Base-by-base conservation (phyloP, 208 protist genomes). In the Crithidia mellificae region DNA sequence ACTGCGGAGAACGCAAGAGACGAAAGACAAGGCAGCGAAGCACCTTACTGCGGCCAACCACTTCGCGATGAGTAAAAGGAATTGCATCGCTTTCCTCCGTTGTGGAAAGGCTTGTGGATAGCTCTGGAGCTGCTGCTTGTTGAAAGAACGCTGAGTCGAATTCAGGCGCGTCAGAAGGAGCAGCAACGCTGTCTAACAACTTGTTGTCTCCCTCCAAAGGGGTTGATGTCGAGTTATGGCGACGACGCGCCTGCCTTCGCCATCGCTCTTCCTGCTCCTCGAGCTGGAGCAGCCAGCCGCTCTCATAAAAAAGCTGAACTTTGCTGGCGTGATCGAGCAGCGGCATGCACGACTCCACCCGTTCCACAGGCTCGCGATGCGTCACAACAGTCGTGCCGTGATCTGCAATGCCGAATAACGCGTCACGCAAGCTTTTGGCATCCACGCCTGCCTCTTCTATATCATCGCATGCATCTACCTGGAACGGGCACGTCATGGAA, bases 341-440 rank as follows among this genome's bases (percentile, higher is more conserved):
- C 24, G 58, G 46, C 75, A 91, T 86, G 27, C 53, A 59, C 7
- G 41, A 53, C 36, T 30, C 46, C 41, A 88, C 57, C 6, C 85
- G 78, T 32, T 81, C 68, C 14, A 29, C 59, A 11, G 70, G 77
- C 2, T 79, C 66, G 14, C 78, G 43, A 57, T 83, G 73, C 2
- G 79, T 83, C 9, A 85, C 63, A 1, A 57, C 63, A 24, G 44
- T 34, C 0, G 77, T 91, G 61, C 80, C 70, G 25, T 68, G 53
- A 41, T 88, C 80, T 25, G 49, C 63, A 9, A 86, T 22, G 24
- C 59, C 70, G 56, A 91, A 91, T 8, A 91, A 64, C 44, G 78
- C 78, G 30, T 74, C 51, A 3, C 32, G 9, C 6, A 76, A 24
- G 11, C 43, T 20, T 6, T 52, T 32, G 1, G 19, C 17, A 12